Percentiles rank a stretch among this genome's conserved stretches.
These are phyloP conservation scores for Ceratobasidium sp. DNA, from an alignment of 1,284 basidiomycete species.

Conservation along the genomic window DNA sequence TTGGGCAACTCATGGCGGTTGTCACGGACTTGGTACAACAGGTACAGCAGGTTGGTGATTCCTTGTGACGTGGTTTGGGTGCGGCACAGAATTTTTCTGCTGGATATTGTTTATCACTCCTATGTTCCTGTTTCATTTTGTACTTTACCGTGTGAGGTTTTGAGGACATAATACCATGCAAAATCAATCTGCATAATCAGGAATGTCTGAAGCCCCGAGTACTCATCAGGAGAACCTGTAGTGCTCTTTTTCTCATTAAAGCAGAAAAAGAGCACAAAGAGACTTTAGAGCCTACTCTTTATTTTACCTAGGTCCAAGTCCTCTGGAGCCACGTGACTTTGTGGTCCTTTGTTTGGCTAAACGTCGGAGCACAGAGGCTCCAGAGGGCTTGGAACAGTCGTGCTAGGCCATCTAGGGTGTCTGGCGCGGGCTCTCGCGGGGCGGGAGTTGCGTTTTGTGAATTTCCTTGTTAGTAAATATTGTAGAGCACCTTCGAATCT, in stretches of 20 bases:
- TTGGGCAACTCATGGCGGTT: constrained; percentile 70
- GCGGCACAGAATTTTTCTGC: not conserved
- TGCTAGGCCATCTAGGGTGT: not conserved
- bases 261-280: too few relatives aligned
- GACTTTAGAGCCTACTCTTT: too few relatives aligned
- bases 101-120: not conserved
- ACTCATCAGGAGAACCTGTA: too few relatives aligned
- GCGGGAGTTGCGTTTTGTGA: not conserved
- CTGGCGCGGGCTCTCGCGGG: too few relatives aligned
- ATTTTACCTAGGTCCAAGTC: not conserved
- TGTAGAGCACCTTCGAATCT: not conserved
- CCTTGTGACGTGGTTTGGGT: not conserved
- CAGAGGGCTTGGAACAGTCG: not conserved
- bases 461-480: not conserved
- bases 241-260: too few relatives aligned
- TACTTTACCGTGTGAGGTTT: not conserved
- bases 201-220: too few relatives aligned
- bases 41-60: constrained; percentile 54
- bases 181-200: too few relatives aligned
- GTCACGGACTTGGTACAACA: constrained; percentile 74
- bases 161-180: not conserved
- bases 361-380: too few relatives aligned
- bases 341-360: too few relatives aligned
- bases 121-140: not conserved
- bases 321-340: too few relatives aligned